Conservation (phyloP, 192 early-diverging fungal species). For the Coemansia sp. region DNA sequence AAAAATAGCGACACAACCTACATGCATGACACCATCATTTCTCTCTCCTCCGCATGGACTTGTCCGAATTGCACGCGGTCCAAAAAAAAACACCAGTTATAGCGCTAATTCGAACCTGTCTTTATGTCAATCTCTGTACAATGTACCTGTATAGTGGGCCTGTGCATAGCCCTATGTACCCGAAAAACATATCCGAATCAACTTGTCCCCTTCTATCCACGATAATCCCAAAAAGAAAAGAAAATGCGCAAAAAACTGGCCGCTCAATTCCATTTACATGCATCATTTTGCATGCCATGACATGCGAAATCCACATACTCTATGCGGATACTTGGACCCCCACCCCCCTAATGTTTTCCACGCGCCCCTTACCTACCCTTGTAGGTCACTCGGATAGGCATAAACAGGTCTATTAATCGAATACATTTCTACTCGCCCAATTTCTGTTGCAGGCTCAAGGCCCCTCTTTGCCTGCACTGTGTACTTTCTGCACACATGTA, state of each 20-base stretch:
- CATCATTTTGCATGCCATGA: neutral
- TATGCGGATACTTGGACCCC: neutral
- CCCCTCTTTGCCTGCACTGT: neutral
- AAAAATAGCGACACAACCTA: neutral
- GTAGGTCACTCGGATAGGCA: neutral
- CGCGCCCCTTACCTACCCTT: neutral
- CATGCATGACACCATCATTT: neutral
- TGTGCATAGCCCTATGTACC: neutral
- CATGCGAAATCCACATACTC: neutral
- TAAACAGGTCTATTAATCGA: neutral
- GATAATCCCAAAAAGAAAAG: neutral
- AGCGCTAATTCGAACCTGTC: neutral
- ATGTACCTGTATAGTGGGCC: neutral
- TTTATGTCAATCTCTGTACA: neutral
- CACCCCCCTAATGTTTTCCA: neutral
- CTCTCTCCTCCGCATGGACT: neutral
- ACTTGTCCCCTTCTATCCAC: neutral
- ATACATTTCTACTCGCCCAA: neutral
- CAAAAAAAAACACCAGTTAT: neutral
- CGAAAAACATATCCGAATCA: neutral
- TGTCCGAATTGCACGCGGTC: neutral
- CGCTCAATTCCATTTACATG: neutral
- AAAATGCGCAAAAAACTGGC: neutral
- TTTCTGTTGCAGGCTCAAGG: neutral
- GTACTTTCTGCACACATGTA: slow-evolving; percentile 1